phyloP scores from a whole-genome alignment of 2,329 filamentous ascomycete genomes.

The Clonostachys rhizophaga region DNA sequence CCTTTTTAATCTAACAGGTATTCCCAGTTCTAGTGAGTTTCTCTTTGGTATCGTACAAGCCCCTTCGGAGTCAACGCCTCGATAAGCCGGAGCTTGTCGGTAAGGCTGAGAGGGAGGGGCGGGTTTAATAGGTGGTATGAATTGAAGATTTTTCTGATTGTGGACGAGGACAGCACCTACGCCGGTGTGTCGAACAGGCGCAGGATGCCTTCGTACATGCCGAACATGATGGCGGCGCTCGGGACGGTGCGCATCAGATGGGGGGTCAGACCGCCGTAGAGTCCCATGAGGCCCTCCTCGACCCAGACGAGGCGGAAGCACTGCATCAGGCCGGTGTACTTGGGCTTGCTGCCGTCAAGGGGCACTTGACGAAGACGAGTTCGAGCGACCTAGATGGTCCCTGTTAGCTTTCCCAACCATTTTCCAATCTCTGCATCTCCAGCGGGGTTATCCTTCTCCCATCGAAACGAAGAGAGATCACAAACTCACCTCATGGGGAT shows the following conservation, averaged over 20 bases:
- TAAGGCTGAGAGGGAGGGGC: too few species aligned
- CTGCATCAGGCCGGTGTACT: slow-evolving; percentile 84
- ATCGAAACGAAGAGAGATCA: neutral
- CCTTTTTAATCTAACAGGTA: too few species aligned
- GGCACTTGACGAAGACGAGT: slow-evolving; percentile 84
- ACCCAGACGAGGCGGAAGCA: slow-evolving; percentile 86
- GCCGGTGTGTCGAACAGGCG: slow-evolving; percentile 35
- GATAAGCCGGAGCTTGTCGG: too few species aligned
- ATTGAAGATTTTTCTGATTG: too few species aligned
- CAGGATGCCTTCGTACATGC: slow-evolving; percentile 68
- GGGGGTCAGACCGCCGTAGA: slow-evolving; percentile 89
- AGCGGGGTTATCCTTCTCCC: too few species aligned
- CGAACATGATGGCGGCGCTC: slow-evolving; percentile 94
- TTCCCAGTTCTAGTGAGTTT: too few species aligned
- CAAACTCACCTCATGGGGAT: slow-evolving; percentile 76
- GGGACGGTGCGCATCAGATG: slow-evolving; percentile 90
- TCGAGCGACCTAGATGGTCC: slow-evolving; percentile 58
- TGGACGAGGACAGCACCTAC: slow-evolving; percentile 6
- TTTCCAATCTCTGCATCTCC: neutral
- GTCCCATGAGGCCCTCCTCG: slow-evolving; percentile 78
- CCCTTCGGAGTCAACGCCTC: too few species aligned
- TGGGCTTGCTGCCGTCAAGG: slow-evolving; percentile 63
- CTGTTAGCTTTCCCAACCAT: neutral
- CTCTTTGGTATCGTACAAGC: too few species aligned
- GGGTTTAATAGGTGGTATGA: too few species aligned